Base-by-base conservation (phyloP, 805 yeast genomes). In the Pichia scutulata region DNA sequence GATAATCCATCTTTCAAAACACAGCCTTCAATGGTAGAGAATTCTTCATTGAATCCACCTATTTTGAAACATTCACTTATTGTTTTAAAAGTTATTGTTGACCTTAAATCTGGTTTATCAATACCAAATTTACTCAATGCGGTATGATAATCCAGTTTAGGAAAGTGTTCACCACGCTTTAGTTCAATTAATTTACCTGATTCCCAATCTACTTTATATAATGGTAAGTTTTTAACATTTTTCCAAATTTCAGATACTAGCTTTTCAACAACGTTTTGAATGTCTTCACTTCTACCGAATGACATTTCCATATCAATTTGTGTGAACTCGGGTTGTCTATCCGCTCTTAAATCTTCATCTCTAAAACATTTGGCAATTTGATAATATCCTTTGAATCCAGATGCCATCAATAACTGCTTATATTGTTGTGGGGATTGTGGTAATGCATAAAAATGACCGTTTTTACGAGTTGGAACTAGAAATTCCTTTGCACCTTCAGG, bases 361-460 rank as follows among this genome's bases (percentile, higher is more conserved):
- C 99, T 75, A 65, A 93, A 93, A 65, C 99, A 93, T 60, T 80
- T 82, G 4, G 99, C 98, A 39, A 93, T 72, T 68, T 93, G 99
- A 66, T 80, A 93, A 66, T 93, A 93, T 45, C 80, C 75, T 47
- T 84, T 76, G 39, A 93, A 80, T 1, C 99, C 99, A 40, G 96
- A 84, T 1, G 97, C 95, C 89, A 93, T 93, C 33, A 93, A 70
- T 40, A 93, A 71, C 67, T 93, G 99, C 63, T 93, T 93, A 63
- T 92, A 93, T 63, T 93, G 99, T 64, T 93, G 99, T 0, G 99
- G 99, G 16, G 97, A 88, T 65, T 93, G 99, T 0, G 98, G 97
- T 26, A 93, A 72, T 0, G 99, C 97, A 64, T 92, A 93, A 65
- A 86, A 85, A 19, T 67, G 61, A 25, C 72, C 68, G 2, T 68